Conservation (phyloP, 106 monocot species). For the Dactylorhiza incarnata region DNA sequence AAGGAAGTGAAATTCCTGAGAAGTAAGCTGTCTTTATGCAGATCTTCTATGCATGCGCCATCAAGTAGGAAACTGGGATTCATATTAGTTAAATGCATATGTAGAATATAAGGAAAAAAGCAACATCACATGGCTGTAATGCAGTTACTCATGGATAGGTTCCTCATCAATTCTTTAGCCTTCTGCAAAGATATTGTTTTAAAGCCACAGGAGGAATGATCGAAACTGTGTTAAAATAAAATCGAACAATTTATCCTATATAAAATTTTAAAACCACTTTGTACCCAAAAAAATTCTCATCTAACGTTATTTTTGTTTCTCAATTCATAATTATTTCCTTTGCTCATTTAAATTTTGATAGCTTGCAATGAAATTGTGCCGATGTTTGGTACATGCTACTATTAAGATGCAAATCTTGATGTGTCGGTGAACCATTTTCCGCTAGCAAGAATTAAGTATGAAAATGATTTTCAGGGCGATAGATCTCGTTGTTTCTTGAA, state of each 20-base stretch:
- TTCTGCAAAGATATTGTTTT: background rate
- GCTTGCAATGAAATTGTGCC: background rate
- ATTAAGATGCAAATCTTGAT: background rate
- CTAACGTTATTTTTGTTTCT: background rate
- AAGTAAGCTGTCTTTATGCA: no score
- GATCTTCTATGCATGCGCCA: no score
- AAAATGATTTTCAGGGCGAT: conserved; percentile 39
- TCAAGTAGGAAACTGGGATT: background rate
- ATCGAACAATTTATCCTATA: background rate
- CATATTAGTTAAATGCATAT: background rate
- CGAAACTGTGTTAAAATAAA: background rate
- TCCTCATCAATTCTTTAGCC: background rate
- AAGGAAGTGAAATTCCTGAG: no score
- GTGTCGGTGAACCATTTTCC: background rate
- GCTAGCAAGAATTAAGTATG: background rate
- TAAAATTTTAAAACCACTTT: background rate
- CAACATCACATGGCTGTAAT: background rate
- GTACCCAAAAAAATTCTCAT: background rate
- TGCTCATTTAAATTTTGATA: background rate
- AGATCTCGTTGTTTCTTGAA: conserved; percentile 40
- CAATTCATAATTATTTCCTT: background rate
- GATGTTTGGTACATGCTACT: background rate
- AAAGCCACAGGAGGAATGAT: background rate
- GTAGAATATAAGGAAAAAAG: background rate
- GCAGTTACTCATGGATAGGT: background rate